Evolutionary conservation across 495 filamentous ascomycete genomes (phyloP), one percentile per base, ranked within the genome.

Genomic region (Delitschia confertaspora): DNA sequence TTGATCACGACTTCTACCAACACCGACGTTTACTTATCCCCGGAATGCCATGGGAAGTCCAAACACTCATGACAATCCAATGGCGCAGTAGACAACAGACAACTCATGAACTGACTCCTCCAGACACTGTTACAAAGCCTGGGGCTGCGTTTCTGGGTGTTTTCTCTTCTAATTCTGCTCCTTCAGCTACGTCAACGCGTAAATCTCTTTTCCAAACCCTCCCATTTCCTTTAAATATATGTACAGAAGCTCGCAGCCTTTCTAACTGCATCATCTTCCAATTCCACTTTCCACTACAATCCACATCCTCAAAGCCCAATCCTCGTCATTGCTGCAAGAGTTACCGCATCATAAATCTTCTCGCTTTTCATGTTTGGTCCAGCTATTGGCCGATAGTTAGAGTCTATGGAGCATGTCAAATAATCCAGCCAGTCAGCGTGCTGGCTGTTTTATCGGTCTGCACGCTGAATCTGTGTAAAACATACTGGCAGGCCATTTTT

Each of bases 251-350:
- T n/a, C n/a, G n/a, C n/a, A 43, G 8, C 6, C 10, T 7, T n/a
- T 43, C 10, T 23, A 51, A 41, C 16, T 59, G 52, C 32, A 53
- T 53, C 3, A 25, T 59, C 2, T 55, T 54, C 32, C 40, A 57
- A 37, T 35, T 45, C 8, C 51, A 57, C 35, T 55, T 47, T 35
- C 14, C 38, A 9, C 5, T 17, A 2, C 8, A 24, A n/a, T n/a
- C n/a, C n/a, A n/a, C 11, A 30, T 42, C 18, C 45, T 58, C 8
- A 32, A n/a, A 6, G 45, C 32, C 13, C 39, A 24, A 9, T 38
- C 25, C 17, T 39, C 53, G 13, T 47, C 46, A 19, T 16, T n/a
- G 19, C 52, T 60, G 42, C 55, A 2, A 55, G 49, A 50, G 49
- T 57, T 23, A 53, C 47, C 22, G 38, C 39, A 18, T 30, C 46